Base-by-base conservation (phyloP, 257 asterid species). In the Parsonsia alboflavescens region DNA sequence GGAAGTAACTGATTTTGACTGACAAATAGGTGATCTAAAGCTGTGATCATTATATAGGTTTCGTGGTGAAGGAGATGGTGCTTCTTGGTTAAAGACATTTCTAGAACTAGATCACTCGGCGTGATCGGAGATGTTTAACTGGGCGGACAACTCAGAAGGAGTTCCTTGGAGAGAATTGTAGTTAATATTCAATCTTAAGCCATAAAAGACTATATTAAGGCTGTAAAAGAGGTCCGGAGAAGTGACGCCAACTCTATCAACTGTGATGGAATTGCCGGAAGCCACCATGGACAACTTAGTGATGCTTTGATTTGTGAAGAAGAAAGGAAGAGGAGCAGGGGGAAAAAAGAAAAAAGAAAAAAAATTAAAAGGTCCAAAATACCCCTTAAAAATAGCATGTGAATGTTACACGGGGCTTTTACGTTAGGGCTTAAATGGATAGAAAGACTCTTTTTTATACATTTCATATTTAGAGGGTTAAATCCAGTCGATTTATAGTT, bases 141-240 rank as follows among this genome's bases (percentile, higher is more conserved):
- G 70, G 28, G 22, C 33, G 15, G 13, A 76, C 65, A 13, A 26
- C 24, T 26, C 28, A 16, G 49, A 15, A 21, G 44, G 21, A 33
- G 39, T 4, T 17, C 5, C 46, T 26, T 65, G 42, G 22, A 42
- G n/a, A 44, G 69, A 26, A 7, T 61, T 39, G 62, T 79, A 74
- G 19, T 62, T 80, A 44, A 83, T 64, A 41, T 75, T 77, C 6
- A 82, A 84, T 53, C 76, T 79, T 73, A 80, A 78, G 44, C 84
- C 84, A 66, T 83, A 84, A 71, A 77, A 82, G 3, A 82, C 79
- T 5, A 83, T 21, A 53, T 77, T 72, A 1, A 72, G 72, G 58
- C 80, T 68, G 73, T 77, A 77, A 68, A 76, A 80, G 80, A 79
- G 50, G 28, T 80, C 82, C 33, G 84, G 86, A 39, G 64, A 46